These are phyloP conservation scores for Coniella vitis DNA, from an alignment of 2,329 filamentous ascomycete genomes.

Conservation along the genomic window DNA sequence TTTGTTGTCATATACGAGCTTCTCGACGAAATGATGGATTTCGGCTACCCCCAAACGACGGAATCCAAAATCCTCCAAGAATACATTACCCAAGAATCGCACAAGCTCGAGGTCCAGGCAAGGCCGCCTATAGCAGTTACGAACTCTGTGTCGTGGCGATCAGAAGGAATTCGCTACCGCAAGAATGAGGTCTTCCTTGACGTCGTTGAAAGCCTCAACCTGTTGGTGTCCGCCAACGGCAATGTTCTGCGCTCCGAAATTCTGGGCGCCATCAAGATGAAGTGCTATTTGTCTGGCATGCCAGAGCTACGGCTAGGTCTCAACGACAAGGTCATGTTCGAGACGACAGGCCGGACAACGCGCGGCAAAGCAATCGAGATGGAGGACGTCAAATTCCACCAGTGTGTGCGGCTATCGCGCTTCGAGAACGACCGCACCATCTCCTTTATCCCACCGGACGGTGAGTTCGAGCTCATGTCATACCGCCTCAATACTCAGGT, in stretches of 20 bases:
- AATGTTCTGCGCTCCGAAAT: constrained; percentile 96
- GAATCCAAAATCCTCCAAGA: constrained; percentile 98
- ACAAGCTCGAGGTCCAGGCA: constrained; percentile 95
- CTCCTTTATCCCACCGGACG: constrained; percentile 96
- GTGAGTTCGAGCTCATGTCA: constrained; percentile 98
- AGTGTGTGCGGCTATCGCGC: constrained; percentile 88
- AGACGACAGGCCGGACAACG: constrained; percentile 89
- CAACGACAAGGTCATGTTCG: constrained; percentile 99
- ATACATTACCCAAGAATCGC: constrained; percentile 98
- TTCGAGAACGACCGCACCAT: constrained; percentile 99
- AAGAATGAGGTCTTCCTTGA: constrained; percentile 99
- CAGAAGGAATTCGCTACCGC: constrained; percentile 93
- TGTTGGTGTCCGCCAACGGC: constrained; percentile 87
- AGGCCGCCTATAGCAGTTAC: constrained; percentile 95
- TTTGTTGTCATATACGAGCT: constrained; percentile 99
- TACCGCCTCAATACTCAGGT: constrained; percentile 98
- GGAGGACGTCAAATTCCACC: constrained; percentile 99
- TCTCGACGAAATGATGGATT: constrained; percentile 99
- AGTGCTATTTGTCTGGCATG: constrained; percentile 98
- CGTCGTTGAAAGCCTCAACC: constrained; percentile 91
- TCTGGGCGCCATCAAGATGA: constrained; percentile 97
- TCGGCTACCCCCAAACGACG: constrained; percentile 97
- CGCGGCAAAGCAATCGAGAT: constrained; percentile 97
- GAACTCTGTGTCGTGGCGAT: constrained; percentile 96
- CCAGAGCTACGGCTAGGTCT: constrained; percentile 87